A percentile compares a stretch with the other conserved stretches of the same genome.
Evolutionary conservation across 2,329 filamentous ascomycete genomes (phyloP).

Genomic region (Erysiphe pulchra): DNA sequence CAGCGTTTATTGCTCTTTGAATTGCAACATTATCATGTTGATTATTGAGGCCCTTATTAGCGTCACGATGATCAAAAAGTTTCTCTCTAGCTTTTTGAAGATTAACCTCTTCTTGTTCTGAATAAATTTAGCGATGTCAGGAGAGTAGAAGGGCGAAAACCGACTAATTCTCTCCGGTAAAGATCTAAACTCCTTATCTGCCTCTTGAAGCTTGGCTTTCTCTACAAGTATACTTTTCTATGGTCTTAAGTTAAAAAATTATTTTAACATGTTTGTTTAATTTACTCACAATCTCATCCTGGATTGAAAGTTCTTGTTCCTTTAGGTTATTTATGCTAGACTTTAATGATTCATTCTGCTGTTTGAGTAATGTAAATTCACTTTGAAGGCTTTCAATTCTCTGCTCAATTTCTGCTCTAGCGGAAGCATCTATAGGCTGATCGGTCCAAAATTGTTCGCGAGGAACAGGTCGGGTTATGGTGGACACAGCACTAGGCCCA

Average conservation of each 20-base stretch:
- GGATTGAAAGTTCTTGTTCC: conserved; percentile 8
- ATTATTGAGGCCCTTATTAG: conserved; percentile 24
- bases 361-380: conserved; percentile 10
- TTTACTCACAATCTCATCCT: conserved; percentile 18
- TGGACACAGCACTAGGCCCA: conserved; percentile 45
- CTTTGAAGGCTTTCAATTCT: conserved; percentile 16
- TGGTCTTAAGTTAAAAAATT: conserved; percentile 1
- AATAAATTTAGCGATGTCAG: conserved; percentile 8
- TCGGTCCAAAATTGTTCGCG: conserved; percentile 49
- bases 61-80: conserved; percentile 15
- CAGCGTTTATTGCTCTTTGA: conserved; percentile 26
- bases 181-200: conserved; percentile 34
- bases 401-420: conserved; percentile 33
- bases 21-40: conserved; percentile 29
- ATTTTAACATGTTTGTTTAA: not conserved
- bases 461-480: conserved; percentile 32
- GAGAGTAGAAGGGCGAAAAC: conserved; percentile 8
- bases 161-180: conserved; percentile 48
- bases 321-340: conserved; percentile 14
- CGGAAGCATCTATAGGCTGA: conserved; percentile 42
- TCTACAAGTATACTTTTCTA: conserved; percentile 28
- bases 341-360: conserved; percentile 2
- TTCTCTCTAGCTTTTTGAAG: conserved; percentile 14
- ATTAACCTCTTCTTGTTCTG: conserved; percentile 14
- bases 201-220: conserved; percentile 42